Conservation (phyloP, 768 basidiomycete species). For the Filobasidium wieringae region DNA sequence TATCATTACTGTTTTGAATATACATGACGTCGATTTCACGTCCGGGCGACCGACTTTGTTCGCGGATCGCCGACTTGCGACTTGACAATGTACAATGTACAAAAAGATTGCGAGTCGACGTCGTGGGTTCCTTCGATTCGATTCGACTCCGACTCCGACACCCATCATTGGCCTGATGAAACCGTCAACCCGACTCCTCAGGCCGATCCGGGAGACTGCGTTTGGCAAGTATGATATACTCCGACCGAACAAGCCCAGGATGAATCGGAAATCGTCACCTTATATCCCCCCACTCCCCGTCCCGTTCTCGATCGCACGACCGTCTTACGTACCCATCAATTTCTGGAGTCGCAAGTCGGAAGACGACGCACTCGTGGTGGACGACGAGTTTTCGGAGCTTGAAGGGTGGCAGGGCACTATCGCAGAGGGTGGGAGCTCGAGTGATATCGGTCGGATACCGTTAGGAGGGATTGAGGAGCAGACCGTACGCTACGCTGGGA, state of each 20-base stretch:
- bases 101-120: too few species aligned
- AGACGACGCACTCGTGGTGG: conserved; percentile 27
- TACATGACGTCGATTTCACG: too few species aligned
- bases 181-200: neutral
- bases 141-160: neutral
- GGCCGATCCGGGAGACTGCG: neutral
- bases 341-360: conserved; percentile 22
- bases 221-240: conserved; percentile 10
- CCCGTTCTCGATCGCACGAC: conserved; percentile 49
- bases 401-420: conserved; percentile 35
- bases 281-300: conserved; percentile 37
- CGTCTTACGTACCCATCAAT: conserved; percentile 46
- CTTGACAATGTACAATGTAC: too few species aligned
- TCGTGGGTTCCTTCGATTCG: too few species aligned
- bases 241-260: conserved; percentile 1
- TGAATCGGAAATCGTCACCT: neutral
- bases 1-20: too few species aligned
- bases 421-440: neutral
- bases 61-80: too few species aligned
- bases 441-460: conserved; percentile 8
- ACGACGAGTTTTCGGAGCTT: conserved; percentile 67
- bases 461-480: conserved; percentile 28
- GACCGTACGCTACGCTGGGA: conserved; percentile 23
- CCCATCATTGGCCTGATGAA: neutral
- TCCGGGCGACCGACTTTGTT: too few species aligned